These are phyloP conservation scores for Luvunga scandens DNA, from an alignment of 345 rosid genomes.

Conservation along the genomic window DNA sequence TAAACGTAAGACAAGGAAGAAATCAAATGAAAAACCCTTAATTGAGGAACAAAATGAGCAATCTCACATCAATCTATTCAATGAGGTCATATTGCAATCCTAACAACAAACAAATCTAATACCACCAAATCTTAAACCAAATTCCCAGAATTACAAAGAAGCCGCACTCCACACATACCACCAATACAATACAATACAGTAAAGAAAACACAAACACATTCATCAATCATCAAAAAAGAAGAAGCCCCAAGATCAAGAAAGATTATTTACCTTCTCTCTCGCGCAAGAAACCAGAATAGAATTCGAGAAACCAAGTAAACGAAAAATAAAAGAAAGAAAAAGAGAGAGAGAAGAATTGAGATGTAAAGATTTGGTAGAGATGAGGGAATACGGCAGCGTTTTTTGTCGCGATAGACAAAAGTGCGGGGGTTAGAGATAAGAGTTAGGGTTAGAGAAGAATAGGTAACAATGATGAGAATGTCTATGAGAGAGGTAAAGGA, in stretches of 20 bases:
- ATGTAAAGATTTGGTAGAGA: background rate
- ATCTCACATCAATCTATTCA: background rate
- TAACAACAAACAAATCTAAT: conserved; percentile 1
- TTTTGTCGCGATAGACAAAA: background rate
- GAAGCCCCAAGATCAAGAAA: background rate
- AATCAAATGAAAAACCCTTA: background rate
- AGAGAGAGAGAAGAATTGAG: conserved; percentile 13
- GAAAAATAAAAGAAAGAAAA: background rate
- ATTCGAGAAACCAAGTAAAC: background rate
- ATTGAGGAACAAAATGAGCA: background rate
- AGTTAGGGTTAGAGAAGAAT: conserved; percentile 43
- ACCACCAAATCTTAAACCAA: conserved; percentile 1
- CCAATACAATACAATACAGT: too few relatives aligned
- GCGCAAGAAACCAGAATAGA: background rate
- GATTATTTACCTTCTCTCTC: background rate
- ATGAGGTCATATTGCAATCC: background rate
- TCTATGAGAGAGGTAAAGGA: conserved; percentile 33
- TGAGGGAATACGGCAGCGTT: background rate
- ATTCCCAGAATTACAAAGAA: background rate
- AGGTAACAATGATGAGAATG: conserved; percentile 19
- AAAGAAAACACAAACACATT: background rate
- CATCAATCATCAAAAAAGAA: background rate
- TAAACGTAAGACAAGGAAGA: background rate
- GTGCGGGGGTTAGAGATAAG: conserved; percentile 25
- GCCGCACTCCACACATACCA: conserved; percentile 3